These are phyloP conservation scores for Petunia secreta DNA, from an alignment of 257 asterid genomes.

Conservation along the genomic window DNA sequence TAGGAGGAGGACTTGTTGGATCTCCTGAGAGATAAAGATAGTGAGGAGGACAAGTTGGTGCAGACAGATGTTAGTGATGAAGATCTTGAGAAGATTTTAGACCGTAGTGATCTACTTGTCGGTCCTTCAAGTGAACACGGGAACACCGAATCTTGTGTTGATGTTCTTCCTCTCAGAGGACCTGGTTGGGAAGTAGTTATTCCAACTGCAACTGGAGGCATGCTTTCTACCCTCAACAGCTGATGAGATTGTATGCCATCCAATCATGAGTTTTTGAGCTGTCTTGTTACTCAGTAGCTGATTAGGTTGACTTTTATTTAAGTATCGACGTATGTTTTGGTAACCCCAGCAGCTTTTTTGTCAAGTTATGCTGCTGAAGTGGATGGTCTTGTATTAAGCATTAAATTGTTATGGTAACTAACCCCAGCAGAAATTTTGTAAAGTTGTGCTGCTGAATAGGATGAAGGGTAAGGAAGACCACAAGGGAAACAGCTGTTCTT, in stretches of 20 bases:
- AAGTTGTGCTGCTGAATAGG: neutral
- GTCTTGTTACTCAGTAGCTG: neutral
- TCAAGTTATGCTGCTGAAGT: no score
- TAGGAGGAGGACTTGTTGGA: constrained; percentile 89
- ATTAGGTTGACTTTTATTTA: neutral
- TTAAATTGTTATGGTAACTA: neutral
- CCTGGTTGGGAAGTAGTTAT: constrained; percentile 99
- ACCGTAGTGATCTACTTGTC: constrained; percentile 73
- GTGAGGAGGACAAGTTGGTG: constrained; percentile 72
- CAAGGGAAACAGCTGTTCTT: neutral
- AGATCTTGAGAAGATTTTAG: constrained; percentile 74
- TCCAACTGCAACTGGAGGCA: constrained; percentile 76
- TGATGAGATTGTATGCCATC: constrained; percentile 23
- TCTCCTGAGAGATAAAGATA: constrained; percentile 73
- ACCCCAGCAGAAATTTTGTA: neutral
- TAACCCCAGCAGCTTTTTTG: no score
- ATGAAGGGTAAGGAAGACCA: neutral
- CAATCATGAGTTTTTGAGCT: neutral
- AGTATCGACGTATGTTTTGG: no score
- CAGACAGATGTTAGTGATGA: constrained; percentile 83
- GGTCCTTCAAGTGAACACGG: constrained; percentile 32
- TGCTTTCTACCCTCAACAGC: constrained; percentile 82
- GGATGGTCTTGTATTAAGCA: neutral
- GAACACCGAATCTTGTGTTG: constrained; percentile 13
- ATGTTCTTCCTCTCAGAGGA: constrained; percentile 67